Base-by-base conservation (phyloP, 1,139 yeast genomes). In the Candida frijolesensis region DNA sequence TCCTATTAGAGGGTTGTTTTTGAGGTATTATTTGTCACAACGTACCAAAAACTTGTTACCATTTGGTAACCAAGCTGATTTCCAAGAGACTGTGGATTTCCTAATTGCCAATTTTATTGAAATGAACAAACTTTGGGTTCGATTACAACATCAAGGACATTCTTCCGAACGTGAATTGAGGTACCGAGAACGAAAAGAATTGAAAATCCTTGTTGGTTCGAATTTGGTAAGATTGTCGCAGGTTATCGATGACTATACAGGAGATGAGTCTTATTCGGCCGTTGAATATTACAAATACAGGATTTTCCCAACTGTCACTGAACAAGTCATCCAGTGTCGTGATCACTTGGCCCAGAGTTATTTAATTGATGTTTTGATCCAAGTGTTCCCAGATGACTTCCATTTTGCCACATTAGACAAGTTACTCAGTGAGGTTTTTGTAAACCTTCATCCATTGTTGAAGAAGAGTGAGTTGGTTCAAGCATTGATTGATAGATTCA, bases 101-200 rank as follows among this genome's bases (percentile, higher is more conserved):
- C 80, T 92, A 43, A 79, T 90, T 51, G 82, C 89, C 32, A 95
- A 94, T 65, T 95, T 94, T 66, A 85, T 92, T 54, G 99, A 94
- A 65, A 94, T 94, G 99, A 94, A 95, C 71, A 94, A 95, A 66
- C 75, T 94, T 46, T 94, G 99, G 99, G 98, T 95, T 1, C 79
- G 99, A 49, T 75, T 91, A 55, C 98, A 94, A 70, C 97, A 92
- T 64, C 97, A 91, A 66, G 99, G 99, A 1, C 97, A 91, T 57
- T 83, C 95, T 1, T 80, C 89, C 34, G 97, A 94, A 60, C 79
- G 92, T 43, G 84, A 79, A 46, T 80, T 86, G 64, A 78, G 98
- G 49, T 82, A 79, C 30, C 79, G 78, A 54, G 99, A 95, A 68
- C 79, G 99, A 15, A 85, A 85, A 60, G 97, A 95, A 67, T 78